These are phyloP conservation scores for Solanum ossicruentum DNA, from an alignment of 257 asterid genomes.

Conservation along the genomic window DNA sequence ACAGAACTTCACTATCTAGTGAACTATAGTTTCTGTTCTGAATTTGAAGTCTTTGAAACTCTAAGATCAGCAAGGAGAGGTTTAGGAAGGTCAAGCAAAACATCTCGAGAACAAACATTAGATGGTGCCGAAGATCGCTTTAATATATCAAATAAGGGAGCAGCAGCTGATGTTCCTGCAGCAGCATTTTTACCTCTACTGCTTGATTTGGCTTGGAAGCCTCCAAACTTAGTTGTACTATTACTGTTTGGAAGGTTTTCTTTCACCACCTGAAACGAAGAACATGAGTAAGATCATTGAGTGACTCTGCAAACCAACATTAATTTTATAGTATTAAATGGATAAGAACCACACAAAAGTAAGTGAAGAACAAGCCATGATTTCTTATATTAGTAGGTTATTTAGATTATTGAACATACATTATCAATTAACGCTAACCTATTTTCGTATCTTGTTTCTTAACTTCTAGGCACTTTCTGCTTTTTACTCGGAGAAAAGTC, in stretches of 20 bases:
- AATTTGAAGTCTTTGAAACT: slow-evolving; percentile 43
- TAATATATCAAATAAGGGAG: slow-evolving; percentile 56
- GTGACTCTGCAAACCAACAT: neutral
- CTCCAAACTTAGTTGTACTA: neutral
- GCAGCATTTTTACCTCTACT: slow-evolving; percentile 4
- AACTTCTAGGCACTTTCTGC: neutral
- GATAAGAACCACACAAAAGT: neutral
- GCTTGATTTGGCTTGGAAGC: slow-evolving; percentile 14
- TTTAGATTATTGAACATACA: neutral
- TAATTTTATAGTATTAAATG: neutral
- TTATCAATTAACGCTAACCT: neutral
- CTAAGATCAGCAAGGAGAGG: slow-evolving; percentile 41
- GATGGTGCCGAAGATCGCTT: slow-evolving; percentile 40
- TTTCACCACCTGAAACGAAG: slow-evolving; percentile 13
- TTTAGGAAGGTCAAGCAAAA: slow-evolving; percentile 33
- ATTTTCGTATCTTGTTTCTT: neutral
- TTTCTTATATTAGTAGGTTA: neutral
- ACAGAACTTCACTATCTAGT: neutral
- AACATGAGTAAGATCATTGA: neutral
- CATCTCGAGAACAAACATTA: slow-evolving; percentile 15
- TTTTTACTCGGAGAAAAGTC: neutral
- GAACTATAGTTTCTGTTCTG: slow-evolving; percentile 25
- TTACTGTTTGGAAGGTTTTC: slow-evolving; percentile 7
- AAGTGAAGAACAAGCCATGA: neutral
- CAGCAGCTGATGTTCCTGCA: neutral